Conservation (phyloP, 148 eudicot species). For the Silene conica region DNA sequence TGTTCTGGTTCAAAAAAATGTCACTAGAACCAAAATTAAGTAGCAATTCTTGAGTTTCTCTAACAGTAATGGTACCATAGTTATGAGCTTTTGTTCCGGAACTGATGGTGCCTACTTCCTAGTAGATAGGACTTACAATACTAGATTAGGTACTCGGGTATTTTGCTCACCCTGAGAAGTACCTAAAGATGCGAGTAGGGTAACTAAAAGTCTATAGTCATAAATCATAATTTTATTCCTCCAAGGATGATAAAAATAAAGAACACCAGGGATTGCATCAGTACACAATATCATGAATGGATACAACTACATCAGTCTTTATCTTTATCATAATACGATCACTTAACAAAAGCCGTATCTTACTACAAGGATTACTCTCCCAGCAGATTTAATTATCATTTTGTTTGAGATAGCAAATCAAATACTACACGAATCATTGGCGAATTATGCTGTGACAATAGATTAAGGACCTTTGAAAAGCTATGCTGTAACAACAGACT, state of each 20-base stretch:
- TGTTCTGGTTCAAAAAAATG: too few species aligned
- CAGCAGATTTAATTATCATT: not conserved
- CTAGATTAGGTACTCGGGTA: not conserved
- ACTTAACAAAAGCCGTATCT: too few species aligned
- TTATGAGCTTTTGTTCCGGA: not conserved
- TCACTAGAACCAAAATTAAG: too few species aligned
- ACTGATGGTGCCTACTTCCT: not conserved
- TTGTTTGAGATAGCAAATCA: not conserved
- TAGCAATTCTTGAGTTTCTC: too few species aligned
- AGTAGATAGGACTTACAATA: not conserved
- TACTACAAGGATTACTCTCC: not conserved
- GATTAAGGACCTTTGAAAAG: not conserved
- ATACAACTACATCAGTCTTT: not conserved
- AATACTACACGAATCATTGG: not conserved
- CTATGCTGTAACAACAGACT: constrained; percentile 10
- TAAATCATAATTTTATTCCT: too few species aligned
- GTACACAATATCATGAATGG: not conserved
- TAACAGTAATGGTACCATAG: not conserved
- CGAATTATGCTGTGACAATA: not conserved
- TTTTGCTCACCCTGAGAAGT: not conserved
- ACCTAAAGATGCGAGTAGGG: not conserved
- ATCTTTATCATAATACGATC: not conserved
- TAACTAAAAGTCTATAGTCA: not conserved
- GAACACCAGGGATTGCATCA: not conserved
- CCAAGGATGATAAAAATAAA: not conserved